phyloP scores from a whole-genome alignment of 2,329 filamentous ascomycete species.

The Sordariomycetes sp. region DNA sequence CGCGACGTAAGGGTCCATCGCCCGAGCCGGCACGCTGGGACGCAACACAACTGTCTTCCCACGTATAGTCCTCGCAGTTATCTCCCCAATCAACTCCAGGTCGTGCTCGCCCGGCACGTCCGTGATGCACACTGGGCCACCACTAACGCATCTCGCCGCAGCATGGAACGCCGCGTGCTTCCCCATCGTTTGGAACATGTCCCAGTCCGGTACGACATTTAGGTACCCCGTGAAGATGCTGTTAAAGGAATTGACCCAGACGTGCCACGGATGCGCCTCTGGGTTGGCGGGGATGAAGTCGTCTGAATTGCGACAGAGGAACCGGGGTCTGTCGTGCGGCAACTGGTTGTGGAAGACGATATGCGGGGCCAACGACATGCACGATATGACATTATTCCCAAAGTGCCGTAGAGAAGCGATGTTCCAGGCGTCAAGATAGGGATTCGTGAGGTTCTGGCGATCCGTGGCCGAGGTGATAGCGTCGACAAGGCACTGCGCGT shows the following conservation, averaged over 20 bases:
- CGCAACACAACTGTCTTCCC: constrained; percentile 73
- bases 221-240: constrained; percentile 71
- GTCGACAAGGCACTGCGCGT: constrained; percentile 85
- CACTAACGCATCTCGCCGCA: constrained; percentile 78
- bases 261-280: constrained; percentile 82
- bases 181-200: constrained; percentile 57
- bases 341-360: constrained; percentile 79
- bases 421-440: constrained; percentile 82
- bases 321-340: constrained; percentile 60
- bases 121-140: constrained; percentile 90
- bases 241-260: constrained; percentile 92
- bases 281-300: constrained; percentile 84
- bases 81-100: constrained; percentile 62
- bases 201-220: constrained; percentile 77
- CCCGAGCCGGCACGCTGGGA: constrained; percentile 63
- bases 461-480: constrained; percentile 56
- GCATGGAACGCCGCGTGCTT: constrained; percentile 76
- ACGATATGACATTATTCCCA: constrained; percentile 68
- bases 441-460: constrained; percentile 59
- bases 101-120: constrained; percentile 80
- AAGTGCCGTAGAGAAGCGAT: constrained; percentile 71
- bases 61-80: constrained; percentile 63
- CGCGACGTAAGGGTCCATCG: constrained; percentile 60
- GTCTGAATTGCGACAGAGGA: constrained; percentile 76
- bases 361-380: constrained; percentile 87